A percentile compares a stretch with the other conserved stretches of the same genome.
phyloP scores from a whole-genome alignment of 2,329 filamentous ascomycete species.

The Niveomyces coronatus region DNA sequence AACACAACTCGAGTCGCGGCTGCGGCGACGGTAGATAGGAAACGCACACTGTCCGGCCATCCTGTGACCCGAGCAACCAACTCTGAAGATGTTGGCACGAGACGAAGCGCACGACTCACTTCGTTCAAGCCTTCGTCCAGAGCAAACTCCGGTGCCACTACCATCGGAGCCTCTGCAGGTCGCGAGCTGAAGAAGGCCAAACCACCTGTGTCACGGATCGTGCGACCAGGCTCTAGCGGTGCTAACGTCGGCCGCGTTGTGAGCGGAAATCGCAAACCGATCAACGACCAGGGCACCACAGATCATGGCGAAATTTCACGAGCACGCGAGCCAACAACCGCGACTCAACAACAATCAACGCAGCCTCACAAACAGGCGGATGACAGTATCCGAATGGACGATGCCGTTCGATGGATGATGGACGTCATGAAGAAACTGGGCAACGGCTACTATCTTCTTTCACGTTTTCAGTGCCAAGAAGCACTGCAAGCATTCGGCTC shows the following conservation, averaged over 20 bases:
- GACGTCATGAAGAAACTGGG: conserved; percentile 77
- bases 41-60: conserved; percentile 87
- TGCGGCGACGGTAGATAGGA: conserved; percentile 52
- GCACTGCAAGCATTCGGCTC: conserved; percentile 64
- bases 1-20: conserved; percentile 29
- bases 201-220: conserved; percentile 55
- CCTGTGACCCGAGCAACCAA: conserved; percentile 43
- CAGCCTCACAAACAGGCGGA: neutral
- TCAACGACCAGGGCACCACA: conserved; percentile 56
- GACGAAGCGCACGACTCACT: conserved; percentile 62
- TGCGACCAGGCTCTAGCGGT: conserved; percentile 55
- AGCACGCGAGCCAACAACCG: conserved; percentile 33
- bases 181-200: conserved; percentile 78
- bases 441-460: conserved; percentile 66
- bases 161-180: conserved; percentile 46
- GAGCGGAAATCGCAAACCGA: conserved; percentile 76
- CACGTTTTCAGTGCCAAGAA: conserved; percentile 68
- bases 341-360: conserved; percentile 23
- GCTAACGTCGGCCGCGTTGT: conserved; percentile 76
- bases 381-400: conserved; percentile 57
- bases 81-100: conserved; percentile 47
- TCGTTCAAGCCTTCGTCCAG: conserved; percentile 61
- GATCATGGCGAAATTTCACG: conserved; percentile 53
- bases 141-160: conserved; percentile 45
- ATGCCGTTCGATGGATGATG: conserved; percentile 66